phyloP scores from a whole-genome alignment of 345 rosid genomes.

The Psidium guajava region DNA sequence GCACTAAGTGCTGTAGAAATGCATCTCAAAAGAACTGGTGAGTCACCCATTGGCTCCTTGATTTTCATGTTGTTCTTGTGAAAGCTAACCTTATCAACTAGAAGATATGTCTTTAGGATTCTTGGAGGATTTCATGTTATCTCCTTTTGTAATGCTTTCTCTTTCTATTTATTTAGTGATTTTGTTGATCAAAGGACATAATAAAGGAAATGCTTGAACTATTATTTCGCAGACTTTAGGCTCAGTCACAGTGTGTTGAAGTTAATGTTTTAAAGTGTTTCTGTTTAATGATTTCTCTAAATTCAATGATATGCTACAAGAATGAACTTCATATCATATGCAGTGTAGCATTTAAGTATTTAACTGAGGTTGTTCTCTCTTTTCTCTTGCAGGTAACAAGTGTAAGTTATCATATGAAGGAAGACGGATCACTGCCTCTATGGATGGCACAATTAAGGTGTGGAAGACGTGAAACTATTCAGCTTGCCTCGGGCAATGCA shows the following conservation, averaged over 20 bases:
- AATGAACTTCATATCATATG: background rate
- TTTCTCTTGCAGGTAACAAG: no score
- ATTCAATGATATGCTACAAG: background rate
- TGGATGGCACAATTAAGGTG: no score
- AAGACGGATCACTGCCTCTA: no score
- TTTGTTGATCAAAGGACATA: background rate
- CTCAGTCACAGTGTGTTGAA: no score
- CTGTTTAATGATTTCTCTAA: background rate
- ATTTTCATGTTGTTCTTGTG: background rate
- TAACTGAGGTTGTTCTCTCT: no score
- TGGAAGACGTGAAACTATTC: no score
- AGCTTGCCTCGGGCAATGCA: no score
- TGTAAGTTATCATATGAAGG: no score
- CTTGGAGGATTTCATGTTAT: background rate
- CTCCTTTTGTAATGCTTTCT: background rate
- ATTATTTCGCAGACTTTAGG: no score
- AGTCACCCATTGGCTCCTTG: background rate
- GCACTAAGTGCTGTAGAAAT: background rate
- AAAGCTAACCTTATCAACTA: no score
- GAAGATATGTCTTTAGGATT: no score
- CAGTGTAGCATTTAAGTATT: background rate
- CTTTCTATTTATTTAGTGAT: background rate
- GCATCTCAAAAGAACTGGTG: slow-evolving; percentile 25
- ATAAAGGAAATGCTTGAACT: background rate
- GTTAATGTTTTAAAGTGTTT: no score